Conservation (phyloP, 805 yeast species). For the Torulaspora maleeae region DNA sequence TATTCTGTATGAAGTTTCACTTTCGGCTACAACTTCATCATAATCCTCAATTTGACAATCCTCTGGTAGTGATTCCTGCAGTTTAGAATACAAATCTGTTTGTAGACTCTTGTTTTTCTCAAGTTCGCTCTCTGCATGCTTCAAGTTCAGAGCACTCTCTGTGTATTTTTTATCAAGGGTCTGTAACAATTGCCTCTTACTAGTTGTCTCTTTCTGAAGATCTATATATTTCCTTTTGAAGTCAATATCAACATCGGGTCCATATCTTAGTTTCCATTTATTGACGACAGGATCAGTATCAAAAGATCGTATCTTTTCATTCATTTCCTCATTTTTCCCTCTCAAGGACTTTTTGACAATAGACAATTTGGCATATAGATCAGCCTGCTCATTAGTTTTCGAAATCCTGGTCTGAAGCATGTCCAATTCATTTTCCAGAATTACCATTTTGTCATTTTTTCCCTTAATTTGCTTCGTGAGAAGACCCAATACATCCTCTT, state of each 20-base stretch:
- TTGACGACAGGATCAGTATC: constrained; percentile 9
- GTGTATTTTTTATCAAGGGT: constrained; percentile 16
- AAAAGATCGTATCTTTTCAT: constrained; percentile 4
- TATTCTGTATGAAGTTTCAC: constrained; percentile 57
- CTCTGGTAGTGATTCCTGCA: constrained; percentile 36
- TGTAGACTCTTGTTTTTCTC: constrained; percentile 11
- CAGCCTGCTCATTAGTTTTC: constrained; percentile 53
- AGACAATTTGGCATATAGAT: constrained; percentile 49
- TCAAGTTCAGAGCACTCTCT: constrained; percentile 14
- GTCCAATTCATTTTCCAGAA: constrained; percentile 47
- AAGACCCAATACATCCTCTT: constrained; percentile 26
- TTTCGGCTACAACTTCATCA: constrained; percentile 45
- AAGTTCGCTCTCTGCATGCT: constrained; percentile 13
- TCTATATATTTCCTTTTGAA: constrained; percentile 19
- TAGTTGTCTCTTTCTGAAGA: constrained; percentile 21
- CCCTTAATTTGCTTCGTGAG: constrained; percentile 37
- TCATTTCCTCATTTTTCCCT: constrained; percentile 16
- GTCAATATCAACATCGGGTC: constrained; percentile 20
- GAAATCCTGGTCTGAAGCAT: constrained; percentile 47
- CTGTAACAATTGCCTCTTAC: constrained; percentile 13
- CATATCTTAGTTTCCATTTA: constrained; percentile 12
- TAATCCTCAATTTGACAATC: constrained; percentile 46
- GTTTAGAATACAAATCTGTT: constrained; percentile 13
- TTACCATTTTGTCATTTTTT: constrained; percentile 37
- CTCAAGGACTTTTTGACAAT: constrained; percentile 30